Evolutionary conservation across 2,329 filamentous ascomycete species (phyloP).

Genomic region (Seiridium cupressi): DNA sequence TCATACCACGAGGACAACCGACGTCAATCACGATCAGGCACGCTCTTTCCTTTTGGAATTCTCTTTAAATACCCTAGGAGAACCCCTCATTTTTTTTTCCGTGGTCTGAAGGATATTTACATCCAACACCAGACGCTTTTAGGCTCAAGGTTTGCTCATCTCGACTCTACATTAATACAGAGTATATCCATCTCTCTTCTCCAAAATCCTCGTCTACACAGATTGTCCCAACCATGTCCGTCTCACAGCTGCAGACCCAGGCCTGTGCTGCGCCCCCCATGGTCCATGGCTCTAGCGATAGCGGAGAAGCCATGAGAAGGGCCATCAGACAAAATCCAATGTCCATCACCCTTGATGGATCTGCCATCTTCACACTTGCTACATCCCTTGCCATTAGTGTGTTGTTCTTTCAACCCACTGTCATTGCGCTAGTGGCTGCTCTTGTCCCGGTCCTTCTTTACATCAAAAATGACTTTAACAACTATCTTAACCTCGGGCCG

Average conservation of each 20-base stretch:
- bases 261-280: slow-evolving; percentile 18
- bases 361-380: slow-evolving; percentile 43
- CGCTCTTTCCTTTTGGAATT: not conserved
- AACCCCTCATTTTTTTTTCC: not conserved
- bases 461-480: slow-evolving; percentile 69
- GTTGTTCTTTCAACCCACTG: slow-evolving; percentile 46
- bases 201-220: not conserved
- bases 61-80: not conserved
- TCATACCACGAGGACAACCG: slow-evolving; percentile 3
- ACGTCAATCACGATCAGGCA: slow-evolving; percentile 1
- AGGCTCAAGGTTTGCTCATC: slow-evolving; percentile 12
- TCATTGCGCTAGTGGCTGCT: slow-evolving; percentile 48
- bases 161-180: not conserved
- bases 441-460: slow-evolving; percentile 47
- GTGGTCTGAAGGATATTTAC: not conserved
- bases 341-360: slow-evolving; percentile 51
- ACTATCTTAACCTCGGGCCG: slow-evolving; percentile 74
- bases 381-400: slow-evolving; percentile 48
- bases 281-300: slow-evolving; percentile 15
- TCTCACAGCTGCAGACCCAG: slow-evolving; percentile 21
- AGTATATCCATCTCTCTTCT: not conserved
- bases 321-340: slow-evolving; percentile 49
- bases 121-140: not conserved
- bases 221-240: slow-evolving; percentile 16
- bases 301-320: slow-evolving; percentile 34